Evolutionary conservation across 148 eudicot species (phyloP).

Genomic region (Chenopodium quinoa): DNA sequence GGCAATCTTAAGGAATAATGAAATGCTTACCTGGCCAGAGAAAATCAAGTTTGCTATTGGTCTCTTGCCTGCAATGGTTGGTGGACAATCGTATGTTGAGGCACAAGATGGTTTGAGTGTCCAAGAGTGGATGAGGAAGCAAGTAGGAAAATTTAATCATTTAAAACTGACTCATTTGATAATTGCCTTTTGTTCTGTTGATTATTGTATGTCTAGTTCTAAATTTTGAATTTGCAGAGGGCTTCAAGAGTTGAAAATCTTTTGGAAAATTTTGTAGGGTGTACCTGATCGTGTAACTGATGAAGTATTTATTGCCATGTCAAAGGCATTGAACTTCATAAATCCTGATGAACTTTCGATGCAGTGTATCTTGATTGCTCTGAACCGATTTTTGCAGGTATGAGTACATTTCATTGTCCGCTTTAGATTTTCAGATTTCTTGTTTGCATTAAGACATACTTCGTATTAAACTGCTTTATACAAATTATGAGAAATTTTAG

Average conservation of each 20-base stretch:
- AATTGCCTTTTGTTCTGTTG: constrained; percentile 3
- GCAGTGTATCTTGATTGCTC: constrained; percentile 98
- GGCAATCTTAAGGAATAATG: constrained; percentile 95
- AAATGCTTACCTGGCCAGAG: constrained; percentile 99
- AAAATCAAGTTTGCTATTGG: constrained; percentile 96
- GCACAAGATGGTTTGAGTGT: constrained; percentile 97
- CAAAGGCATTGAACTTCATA: constrained; percentile 96
- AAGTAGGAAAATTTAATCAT: constrained; percentile 44
- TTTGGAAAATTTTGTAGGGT: constrained; percentile 50
- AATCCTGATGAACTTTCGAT: constrained; percentile 98
- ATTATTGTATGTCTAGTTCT: constrained; percentile 1
- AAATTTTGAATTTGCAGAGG: constrained; percentile 7
- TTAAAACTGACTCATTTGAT: neutral
- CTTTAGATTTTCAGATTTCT: neutral
- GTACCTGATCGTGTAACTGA: constrained; percentile 93
- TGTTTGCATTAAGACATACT: neutral
- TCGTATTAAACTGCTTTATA: neutral
- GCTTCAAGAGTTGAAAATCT: neutral
- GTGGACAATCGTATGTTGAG: constrained; percentile 94
- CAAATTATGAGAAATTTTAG: neutral
- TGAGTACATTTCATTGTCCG: neutral
- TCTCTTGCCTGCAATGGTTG: constrained; percentile 89
- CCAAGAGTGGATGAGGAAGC: constrained; percentile 97
- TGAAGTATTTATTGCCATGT: constrained; percentile 99
- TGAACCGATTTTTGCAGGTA: constrained; percentile 97